Base-by-base conservation (phyloP, 345 rosid genomes). In the Camelina hispida region DNA sequence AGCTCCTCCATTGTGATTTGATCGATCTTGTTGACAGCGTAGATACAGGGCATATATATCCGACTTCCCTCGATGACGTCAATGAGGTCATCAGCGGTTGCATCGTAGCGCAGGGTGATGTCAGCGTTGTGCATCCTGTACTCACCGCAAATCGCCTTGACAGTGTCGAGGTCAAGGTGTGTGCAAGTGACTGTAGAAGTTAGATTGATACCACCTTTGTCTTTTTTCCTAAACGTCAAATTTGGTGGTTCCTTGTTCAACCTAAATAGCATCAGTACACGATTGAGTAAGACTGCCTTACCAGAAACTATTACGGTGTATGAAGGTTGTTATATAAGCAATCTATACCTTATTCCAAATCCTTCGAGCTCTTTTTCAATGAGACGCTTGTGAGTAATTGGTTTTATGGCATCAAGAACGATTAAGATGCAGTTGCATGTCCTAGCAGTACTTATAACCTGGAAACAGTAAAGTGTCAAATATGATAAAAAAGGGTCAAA, bases 311-410 rank as follows among this genome's bases (percentile, higher is more conserved):
- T 37, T 52, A 32, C 11, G 3, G 63, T 28, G 54, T 44, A 65
- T 34, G 4, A 53, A 34, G 48, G 58, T 60, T 61, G 7, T 66
- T 68, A 57, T 14, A 28, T 13, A 62, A 16, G 68, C 30, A 23
- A 11, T n/a, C n/a, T 28, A 25, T 83, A 95, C 99, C 99, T 87
- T 79, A 95, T 95, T 73, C 99, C 99, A 80, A 95, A 95, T 62
- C 99, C 98, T 85, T 95, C 98, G 4, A 95, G 98, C 83, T 95
- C 99, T 76, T 95, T 95, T 82, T 94, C 97, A 72, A 94, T 91
- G 71, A 94, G 84, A 68, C 97, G 98, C 82, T 94, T 94, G 84
- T 94, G 98, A 83, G 98, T 95, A 65, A 95, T 92, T 20, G 97
- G 99, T 83, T 95, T 95, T 75, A 95, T 95, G 8, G 98, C 99